Conservation (phyloP, 1,284 basidiomycete species). For the Schizophyllum amplum region DNA sequence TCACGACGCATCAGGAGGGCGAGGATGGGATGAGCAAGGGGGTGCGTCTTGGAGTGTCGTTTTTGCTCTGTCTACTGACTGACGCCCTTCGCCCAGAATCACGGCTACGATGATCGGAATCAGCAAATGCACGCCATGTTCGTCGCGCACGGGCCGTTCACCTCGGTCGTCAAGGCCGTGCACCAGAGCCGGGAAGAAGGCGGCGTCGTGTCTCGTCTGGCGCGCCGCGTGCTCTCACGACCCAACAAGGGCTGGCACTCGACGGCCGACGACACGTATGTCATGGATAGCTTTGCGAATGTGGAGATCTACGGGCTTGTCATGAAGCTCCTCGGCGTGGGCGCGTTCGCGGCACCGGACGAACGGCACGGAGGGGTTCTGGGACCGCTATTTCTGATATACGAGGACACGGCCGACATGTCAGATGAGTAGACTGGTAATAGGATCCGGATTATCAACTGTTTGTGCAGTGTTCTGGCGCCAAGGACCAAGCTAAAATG, state of each 20-base stretch:
- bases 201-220: constrained; percentile 11
- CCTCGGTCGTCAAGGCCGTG: constrained; percentile 52
- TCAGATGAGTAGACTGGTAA: too few species aligned
- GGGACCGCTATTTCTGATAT: constrained; percentile 62
- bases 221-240: constrained; percentile 21
- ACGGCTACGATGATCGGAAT: constrained; percentile 66
- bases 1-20: constrained; percentile 56
- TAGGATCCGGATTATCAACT: too few species aligned
- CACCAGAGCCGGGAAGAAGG: constrained; percentile 25
- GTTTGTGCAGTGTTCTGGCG: too few species aligned
- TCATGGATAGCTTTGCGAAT: constrained; percentile 77
- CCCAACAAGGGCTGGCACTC: constrained; percentile 59
- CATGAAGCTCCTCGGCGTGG: constrained; percentile 65
- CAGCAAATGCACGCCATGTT: constrained; percentile 84
- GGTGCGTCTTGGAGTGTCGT: constrained; percentile 37
- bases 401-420: background rate
- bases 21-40: constrained; percentile 65
- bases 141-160: constrained; percentile 84
- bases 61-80: constrained; percentile 1
- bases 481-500: too few species aligned
- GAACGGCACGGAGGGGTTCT: constrained; percentile 76
- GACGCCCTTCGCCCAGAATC: background rate
- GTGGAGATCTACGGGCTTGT: constrained; percentile 82
- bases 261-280: constrained; percentile 51
- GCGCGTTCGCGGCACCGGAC: constrained; percentile 47